Conservation (phyloP, 2,329 filamentous ascomycete species). For the Sarocladium kiliense region DNA sequence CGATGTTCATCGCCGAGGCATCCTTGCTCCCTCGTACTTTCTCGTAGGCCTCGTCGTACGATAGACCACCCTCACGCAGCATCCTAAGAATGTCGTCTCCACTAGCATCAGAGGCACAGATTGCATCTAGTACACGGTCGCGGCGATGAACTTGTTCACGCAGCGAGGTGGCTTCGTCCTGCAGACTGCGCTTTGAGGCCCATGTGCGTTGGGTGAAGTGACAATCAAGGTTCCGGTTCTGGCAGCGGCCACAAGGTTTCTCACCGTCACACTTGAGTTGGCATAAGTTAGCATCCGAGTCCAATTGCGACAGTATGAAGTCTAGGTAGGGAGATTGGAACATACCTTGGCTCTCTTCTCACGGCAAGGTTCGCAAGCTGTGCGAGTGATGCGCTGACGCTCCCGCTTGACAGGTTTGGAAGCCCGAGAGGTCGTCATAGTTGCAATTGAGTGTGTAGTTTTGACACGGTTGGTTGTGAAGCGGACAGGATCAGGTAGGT, state of each 20-base stretch:
- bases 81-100: conserved; percentile 1
- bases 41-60: conserved; percentile 4
- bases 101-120: conserved; percentile 1
- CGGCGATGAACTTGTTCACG: conserved; percentile 2
- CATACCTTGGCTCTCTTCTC: conserved; percentile 6
- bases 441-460: not conserved
- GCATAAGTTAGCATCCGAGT: too few relatives aligned
- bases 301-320: too few relatives aligned
- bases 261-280: conserved; percentile 4
- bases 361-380: conserved; percentile 4
- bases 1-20: not conserved
- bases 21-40: not conserved
- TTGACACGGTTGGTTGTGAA: not conserved
- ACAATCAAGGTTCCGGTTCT: conserved; percentile 1
- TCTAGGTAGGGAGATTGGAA: not conserved
- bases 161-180: conserved; percentile 1
- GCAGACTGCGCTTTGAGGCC: conserved; percentile 4
- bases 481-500: too few relatives aligned
- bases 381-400: conserved; percentile 5
- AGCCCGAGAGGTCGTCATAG: not conserved
- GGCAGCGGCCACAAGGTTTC: conserved; percentile 6
- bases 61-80: not conserved
- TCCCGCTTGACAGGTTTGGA: conserved; percentile 1
- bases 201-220: conserved; percentile 4
- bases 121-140: conserved; percentile 1